Evolutionary conservation across 805 yeast genomes (phyloP).

Genomic region (Kurtzmaniella cleridarum): DNA sequence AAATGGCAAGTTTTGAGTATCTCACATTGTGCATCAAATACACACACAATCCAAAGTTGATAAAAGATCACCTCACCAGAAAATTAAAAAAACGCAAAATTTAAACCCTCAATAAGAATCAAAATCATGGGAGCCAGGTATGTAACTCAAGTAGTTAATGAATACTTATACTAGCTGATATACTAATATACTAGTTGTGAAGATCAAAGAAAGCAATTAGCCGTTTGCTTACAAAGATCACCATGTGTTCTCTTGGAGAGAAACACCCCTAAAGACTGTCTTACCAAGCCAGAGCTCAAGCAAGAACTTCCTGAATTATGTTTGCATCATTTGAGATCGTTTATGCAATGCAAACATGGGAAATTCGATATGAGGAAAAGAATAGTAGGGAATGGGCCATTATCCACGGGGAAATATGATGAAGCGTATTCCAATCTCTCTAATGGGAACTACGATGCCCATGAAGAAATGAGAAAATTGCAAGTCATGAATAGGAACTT

Average conservation of each 20-base stretch:
- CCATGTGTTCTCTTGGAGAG: conserved; percentile 93
- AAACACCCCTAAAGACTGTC: conserved; percentile 82
- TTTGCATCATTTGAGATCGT: conserved; percentile 75
- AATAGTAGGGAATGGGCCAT: conserved; percentile 88
- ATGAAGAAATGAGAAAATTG: conserved; percentile 72
- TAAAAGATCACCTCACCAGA: not conserved
- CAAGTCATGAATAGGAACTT: conserved; percentile 52
- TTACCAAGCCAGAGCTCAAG: conserved; percentile 72
- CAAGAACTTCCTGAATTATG: conserved; percentile 84
- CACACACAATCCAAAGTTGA: too few species aligned
- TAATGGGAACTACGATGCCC: conserved; percentile 75
- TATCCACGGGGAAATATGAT: conserved; percentile 89
- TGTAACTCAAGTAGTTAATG: conserved; percentile 10
- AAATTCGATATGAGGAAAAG: conserved; percentile 88
- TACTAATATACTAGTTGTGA: conserved; percentile 58
- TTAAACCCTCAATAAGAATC: not conserved
- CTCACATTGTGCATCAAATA: too few species aligned
- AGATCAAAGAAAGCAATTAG: conserved; percentile 92
- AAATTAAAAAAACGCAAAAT: not conserved
- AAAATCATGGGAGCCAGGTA: conserved; percentile 51
- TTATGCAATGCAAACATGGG: conserved; percentile 87
- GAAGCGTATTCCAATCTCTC: conserved; percentile 77
- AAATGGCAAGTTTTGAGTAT: too few species aligned
- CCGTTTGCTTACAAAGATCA: conserved; percentile 90
- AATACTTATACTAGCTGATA: too few species aligned